Percentiles rank a stretch among this genome's conserved stretches.
These are phyloP conservation scores for Pyrus bretschneideri DNA, from an alignment of 306 rosid species.

Conservation along the genomic window DNA sequence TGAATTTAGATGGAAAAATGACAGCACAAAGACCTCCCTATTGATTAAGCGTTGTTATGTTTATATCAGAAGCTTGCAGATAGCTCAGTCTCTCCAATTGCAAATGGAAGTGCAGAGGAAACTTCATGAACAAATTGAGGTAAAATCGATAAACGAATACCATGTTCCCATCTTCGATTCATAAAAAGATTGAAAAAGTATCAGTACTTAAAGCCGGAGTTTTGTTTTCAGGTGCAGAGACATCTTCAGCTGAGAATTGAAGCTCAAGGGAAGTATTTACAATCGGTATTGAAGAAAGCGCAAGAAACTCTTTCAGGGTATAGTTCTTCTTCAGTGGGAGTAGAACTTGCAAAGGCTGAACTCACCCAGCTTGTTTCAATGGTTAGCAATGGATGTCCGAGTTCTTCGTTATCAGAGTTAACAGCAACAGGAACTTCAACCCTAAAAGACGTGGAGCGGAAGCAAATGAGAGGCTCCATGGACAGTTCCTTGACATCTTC, in stretches of 20 bases:
- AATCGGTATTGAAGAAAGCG: slow-evolving; percentile 74
- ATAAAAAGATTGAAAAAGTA: background rate
- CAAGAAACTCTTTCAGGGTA: slow-evolving; percentile 70
- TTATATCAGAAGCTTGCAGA: slow-evolving; percentile 48
- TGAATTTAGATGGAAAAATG: slow-evolving; percentile 14
- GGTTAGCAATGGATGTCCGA: slow-evolving; percentile 57
- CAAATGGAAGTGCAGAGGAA: slow-evolving; percentile 81
- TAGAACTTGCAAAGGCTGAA: slow-evolving; percentile 66
- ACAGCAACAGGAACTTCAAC: slow-evolving; percentile 52
- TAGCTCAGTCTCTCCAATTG: slow-evolving; percentile 70
- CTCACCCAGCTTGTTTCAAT: slow-evolving; percentile 68
- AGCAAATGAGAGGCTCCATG: slow-evolving; percentile 53
- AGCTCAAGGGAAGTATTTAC: slow-evolving; percentile 92
- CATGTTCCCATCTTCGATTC: background rate
- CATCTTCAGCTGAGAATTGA: slow-evolving; percentile 84
- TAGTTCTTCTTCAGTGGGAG: slow-evolving; percentile 50
- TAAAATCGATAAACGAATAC: slow-evolving; percentile 16
- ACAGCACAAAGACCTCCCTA: slow-evolving; percentile 15
- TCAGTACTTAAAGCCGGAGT: background rate
- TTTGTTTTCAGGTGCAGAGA: slow-evolving; percentile 62
- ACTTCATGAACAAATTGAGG: slow-evolving; percentile 83
- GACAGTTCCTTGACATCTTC: slow-evolving; percentile 89
- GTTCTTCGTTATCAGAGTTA: slow-evolving; percentile 61
- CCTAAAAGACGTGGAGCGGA: slow-evolving; percentile 29
- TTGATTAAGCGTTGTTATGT: slow-evolving; percentile 27